Evolutionary conservation across 2,329 filamentous ascomycete species (phyloP).

Genomic region (Colletotrichum musae): DNA sequence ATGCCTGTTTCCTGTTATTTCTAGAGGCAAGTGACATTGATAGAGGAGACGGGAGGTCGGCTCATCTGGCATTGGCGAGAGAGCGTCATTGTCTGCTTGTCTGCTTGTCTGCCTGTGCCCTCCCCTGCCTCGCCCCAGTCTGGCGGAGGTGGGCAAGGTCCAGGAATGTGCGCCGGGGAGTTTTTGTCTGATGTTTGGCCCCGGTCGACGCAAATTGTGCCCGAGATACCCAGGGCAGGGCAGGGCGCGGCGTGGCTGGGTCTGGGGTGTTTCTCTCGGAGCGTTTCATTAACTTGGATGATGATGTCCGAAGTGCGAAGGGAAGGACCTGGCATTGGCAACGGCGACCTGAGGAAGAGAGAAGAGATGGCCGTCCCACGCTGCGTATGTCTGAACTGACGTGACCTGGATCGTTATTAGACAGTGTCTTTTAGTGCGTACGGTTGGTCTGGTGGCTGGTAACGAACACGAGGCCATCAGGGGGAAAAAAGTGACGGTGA

Average conservation of each 20-base stretch:
- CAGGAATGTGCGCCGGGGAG: constrained; percentile 32
- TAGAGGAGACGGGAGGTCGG: constrained; percentile 1
- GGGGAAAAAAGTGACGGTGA: not conserved
- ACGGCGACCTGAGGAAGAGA: not conserved
- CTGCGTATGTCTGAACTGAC: too few species aligned
- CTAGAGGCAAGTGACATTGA: constrained; percentile 21
- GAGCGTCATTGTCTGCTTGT: constrained; percentile 15
- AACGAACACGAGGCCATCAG: constrained; percentile 19
- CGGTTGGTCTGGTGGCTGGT: constrained; percentile 3
- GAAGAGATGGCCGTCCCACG: not conserved
- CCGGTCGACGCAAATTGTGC: constrained; percentile 30
- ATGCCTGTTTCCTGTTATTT: constrained; percentile 4
- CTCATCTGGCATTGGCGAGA: constrained; percentile 1
- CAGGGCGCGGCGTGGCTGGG: constrained; percentile 11
- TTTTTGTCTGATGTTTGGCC: constrained; percentile 36
- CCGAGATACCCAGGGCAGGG: constrained; percentile 26
- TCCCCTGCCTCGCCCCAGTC: not conserved
- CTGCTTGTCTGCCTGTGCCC: not conserved
- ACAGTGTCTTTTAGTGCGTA: too few species aligned
- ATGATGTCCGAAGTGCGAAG: constrained; percentile 28
- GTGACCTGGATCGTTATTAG: too few species aligned
- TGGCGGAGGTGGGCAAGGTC: constrained; percentile 3
- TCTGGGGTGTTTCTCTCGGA: constrained; percentile 39
- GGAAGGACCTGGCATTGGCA: constrained; percentile 21
- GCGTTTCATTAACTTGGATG: constrained; percentile 40